Evolutionary conservation across 441 rosid genomes (phyloP), one percentile per base, ranked within the genome.

Genomic region (Gossypium lobatum): DNA sequence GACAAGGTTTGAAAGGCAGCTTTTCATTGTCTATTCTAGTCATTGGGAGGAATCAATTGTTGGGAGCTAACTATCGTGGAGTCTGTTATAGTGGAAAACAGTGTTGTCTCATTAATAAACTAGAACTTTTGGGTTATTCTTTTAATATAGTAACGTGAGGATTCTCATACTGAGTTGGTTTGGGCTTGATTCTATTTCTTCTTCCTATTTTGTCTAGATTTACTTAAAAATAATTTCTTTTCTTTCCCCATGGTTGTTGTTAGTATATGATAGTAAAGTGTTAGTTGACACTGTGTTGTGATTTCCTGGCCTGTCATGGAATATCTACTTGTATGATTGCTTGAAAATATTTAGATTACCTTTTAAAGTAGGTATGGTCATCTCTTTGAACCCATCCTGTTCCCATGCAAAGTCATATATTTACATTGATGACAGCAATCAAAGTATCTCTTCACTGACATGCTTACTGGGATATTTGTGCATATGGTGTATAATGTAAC

Each of bases 41-140:
- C 39, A 20, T 28, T 9, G 31, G 17, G 57, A 25, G 58, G 59
- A 68, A 25, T 8, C 20, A 26, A 26, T 26, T 39, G 59, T 68
- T 68, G 71, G 25, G 59, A 26, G 28, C 59, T 23, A 66, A 25
- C 39, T 50, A 13, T 65, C 70, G 45, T 48, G 71, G 71, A 25
- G 34, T 67, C 71, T 67, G 37, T 48, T 52, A 26, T 10, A 50
- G 57, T 50, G 59, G 18, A 26, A 68, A 37, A 31, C n/a, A 52
- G 9, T 68, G 59, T 48, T 50, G 60, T 68, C 61, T 53, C n/a
- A 17, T 69, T 52, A 52, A 66, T 25, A 14, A 23, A 23, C 57
- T 37, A 25, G 7, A 23, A 14, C n/a, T 3, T 66, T 20, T 42
- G 31, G 17, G 34, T 25, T 37, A 23, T 23, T 42, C 54, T 65